phyloP scores from a whole-genome alignment of 2,329 filamentous ascomycete genomes.

The Exophiala alcalophila region DNA sequence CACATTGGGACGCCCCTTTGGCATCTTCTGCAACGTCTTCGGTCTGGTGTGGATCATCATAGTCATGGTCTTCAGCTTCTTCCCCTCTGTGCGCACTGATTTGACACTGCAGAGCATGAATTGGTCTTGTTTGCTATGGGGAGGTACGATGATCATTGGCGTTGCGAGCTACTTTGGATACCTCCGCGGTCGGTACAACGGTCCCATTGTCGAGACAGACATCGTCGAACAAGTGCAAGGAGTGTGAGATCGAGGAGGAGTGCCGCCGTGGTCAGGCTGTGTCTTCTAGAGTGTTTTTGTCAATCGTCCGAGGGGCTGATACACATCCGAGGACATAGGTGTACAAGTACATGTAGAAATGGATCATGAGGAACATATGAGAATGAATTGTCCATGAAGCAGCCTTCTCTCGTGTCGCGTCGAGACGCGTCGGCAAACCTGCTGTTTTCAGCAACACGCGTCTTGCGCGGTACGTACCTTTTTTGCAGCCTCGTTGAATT shows the following conservation, averaged over 20 bases:
- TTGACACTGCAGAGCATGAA: conserved; percentile 41
- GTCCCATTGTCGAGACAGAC: conserved; percentile 31
- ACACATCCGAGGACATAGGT: too few species aligned
- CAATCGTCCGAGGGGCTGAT: too few species aligned
- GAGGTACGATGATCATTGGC: conserved; percentile 40
- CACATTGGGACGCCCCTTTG: conserved; percentile 38
- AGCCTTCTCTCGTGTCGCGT: too few species aligned
- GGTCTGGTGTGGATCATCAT: conserved; percentile 43
- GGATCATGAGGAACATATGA: too few species aligned
- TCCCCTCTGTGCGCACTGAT: conserved; percentile 38
- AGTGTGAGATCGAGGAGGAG: conserved; percentile 4
- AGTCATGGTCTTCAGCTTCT: conserved; percentile 46
- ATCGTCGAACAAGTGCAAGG: conserved; percentile 21
- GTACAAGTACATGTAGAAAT: too few species aligned
- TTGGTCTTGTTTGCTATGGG: conserved; percentile 45
- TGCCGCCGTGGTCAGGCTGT: too few species aligned
- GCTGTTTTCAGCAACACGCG: too few species aligned
- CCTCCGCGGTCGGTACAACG: conserved; percentile 33
- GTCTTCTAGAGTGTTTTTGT: too few species aligned
- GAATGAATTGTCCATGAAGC: too few species aligned
- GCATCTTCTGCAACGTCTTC: conserved; percentile 42
- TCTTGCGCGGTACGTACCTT: too few species aligned
- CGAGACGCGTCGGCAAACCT: too few species aligned
- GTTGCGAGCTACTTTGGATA: conserved; percentile 39
- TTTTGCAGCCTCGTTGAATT: too few species aligned